These are phyloP conservation scores for Paramyrothecium roridum DNA, from an alignment of 2,329 filamentous ascomycete species.

Conservation along the genomic window DNA sequence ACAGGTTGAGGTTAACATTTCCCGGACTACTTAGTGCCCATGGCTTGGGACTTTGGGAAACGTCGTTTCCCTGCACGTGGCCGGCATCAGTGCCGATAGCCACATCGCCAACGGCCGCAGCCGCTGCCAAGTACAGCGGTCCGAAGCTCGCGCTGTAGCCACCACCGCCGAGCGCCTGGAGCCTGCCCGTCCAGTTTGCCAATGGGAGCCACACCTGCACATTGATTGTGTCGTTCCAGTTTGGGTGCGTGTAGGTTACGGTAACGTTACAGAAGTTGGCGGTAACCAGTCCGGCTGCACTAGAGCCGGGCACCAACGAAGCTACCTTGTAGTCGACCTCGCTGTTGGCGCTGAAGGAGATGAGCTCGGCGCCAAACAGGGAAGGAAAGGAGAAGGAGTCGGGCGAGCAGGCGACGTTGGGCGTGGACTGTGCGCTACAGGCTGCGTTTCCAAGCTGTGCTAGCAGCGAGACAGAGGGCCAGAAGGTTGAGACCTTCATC, in stretches of 20 bases:
- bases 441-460: too few species aligned
- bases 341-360: too few species aligned
- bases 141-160: slow-evolving; percentile 8
- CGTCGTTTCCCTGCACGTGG: not conserved
- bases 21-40: slow-evolving; percentile 4
- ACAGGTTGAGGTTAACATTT: slow-evolving; percentile 12
- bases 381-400: too few species aligned
- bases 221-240: slow-evolving; percentile 8
- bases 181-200: slow-evolving; percentile 9
- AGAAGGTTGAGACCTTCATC: too few species aligned
- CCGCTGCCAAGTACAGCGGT: too few species aligned
- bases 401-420: too few species aligned
- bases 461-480: too few species aligned
- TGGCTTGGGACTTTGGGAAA: slow-evolving; percentile 6
- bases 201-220: slow-evolving; percentile 12
- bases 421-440: too few species aligned
- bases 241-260: slow-evolving; percentile 7
- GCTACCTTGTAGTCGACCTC: too few species aligned
- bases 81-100: slow-evolving; percentile 17
- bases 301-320: too few species aligned
- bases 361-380: too few species aligned
- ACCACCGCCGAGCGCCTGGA: slow-evolving; percentile 11
- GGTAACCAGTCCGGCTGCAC: too few species aligned
- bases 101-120: not conserved
- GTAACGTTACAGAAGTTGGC: slow-evolving; percentile 15